Conservation (phyloP, 371 early-diverging fungal genomes). For the Apophysomyces elegans region DNA sequence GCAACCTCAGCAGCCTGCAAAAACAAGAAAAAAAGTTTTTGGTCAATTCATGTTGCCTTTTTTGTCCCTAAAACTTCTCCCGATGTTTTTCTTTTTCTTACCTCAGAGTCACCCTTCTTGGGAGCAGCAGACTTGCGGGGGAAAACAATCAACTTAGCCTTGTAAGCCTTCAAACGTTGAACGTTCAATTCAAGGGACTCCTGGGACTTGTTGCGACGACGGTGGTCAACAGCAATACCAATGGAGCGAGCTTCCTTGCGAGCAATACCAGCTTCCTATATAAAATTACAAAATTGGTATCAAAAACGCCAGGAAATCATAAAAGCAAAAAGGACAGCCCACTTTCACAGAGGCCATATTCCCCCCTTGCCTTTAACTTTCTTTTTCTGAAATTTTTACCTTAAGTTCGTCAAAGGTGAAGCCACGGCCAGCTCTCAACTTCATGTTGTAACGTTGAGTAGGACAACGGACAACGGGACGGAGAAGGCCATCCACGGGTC, state of each 20-base stretch:
- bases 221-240: constrained; percentile 99
- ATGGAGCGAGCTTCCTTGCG: constrained; percentile 95
- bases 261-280: constrained; percentile 89
- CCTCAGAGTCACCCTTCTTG: constrained; percentile 72
- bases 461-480: constrained; percentile 98
- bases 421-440: constrained; percentile 98
- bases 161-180: constrained; percentile 97
- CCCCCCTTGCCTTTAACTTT: not conserved
- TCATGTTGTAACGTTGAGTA: constrained; percentile 99
- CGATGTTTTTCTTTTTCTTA: constrained; percentile 5
- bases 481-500: constrained; percentile 96
- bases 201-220: constrained; percentile 96
- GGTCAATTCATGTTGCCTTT: not conserved
- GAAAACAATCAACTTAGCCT: constrained; percentile 81
- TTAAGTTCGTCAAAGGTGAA: constrained; percentile 99
- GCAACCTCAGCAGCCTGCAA: constrained; percentile 64
- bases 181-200: constrained; percentile 97
- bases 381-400: constrained; percentile 50
- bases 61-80: not conserved
- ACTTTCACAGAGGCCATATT: not conserved
- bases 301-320: too few species aligned
- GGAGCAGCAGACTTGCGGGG: constrained; percentile 83
- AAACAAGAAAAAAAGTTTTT: not conserved
- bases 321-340: not conserved
- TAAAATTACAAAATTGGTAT: not conserved